Conservation (phyloP, 1,284 basidiomycete species). For the Trametes versicolor region DNA sequence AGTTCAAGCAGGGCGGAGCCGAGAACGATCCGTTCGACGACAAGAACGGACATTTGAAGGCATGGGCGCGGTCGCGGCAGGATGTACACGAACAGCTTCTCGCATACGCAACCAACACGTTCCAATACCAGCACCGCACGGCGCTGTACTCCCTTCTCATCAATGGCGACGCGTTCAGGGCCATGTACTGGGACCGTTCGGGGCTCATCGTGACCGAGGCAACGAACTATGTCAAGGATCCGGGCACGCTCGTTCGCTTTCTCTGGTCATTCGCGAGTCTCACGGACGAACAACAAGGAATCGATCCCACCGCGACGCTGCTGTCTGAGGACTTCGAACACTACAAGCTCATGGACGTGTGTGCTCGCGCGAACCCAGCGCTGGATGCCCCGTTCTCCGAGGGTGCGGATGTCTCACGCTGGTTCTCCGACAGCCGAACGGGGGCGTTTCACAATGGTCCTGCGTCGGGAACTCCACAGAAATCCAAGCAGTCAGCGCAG, state of each 20-base stretch:
- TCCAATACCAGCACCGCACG: slow-evolving; percentile 7
- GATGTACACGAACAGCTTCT: slow-evolving; percentile 1
- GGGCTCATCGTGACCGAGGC: slow-evolving; percentile 27
- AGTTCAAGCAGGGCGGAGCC: slow-evolving; percentile 17
- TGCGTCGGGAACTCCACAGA: neutral
- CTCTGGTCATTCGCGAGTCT: slow-evolving; percentile 25
- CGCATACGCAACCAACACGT: neutral
- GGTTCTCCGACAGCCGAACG: too few relatives aligned
- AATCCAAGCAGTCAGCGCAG: neutral
- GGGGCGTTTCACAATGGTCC: too few relatives aligned
- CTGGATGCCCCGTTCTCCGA: neutral
- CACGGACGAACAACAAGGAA: slow-evolving; percentile 14
- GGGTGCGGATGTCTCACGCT: too few relatives aligned
- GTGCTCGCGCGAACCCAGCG: neutral
- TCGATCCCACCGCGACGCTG: slow-evolving; percentile 21
- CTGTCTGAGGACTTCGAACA: neutral
- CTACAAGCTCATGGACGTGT: neutral
- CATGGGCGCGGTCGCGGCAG: neutral
- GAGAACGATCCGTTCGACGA: slow-evolving; percentile 16
- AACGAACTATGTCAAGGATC: slow-evolving; percentile 23
- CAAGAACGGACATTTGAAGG: neutral
- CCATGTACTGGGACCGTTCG: slow-evolving; percentile 32
- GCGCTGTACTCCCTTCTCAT: neutral
- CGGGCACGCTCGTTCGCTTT: slow-evolving; percentile 24
- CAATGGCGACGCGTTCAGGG: slow-evolving; percentile 15